Conservation (phyloP, 1,139 yeast species). For the Candida mesenterica region DNA sequence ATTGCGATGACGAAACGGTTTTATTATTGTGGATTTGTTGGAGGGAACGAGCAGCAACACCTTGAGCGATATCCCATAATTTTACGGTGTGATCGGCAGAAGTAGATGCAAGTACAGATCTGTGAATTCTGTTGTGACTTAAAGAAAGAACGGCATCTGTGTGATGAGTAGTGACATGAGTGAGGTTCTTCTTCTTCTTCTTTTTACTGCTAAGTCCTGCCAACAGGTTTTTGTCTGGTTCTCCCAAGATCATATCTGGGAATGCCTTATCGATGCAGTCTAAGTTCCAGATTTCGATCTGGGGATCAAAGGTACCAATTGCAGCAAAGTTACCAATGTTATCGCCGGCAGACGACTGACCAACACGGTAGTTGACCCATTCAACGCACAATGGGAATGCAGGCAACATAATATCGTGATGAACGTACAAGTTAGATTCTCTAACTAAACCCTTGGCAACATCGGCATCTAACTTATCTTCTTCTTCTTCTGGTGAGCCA, state of each 20-base stretch:
- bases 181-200: conserved; percentile 43
- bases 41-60: conserved; percentile 72
- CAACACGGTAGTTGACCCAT: conserved; percentile 81
- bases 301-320: conserved; percentile 95
- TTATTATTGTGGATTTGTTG: conserved; percentile 58
- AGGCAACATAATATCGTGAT: conserved; percentile 95
- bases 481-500: conserved; percentile 57
- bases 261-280: conserved; percentile 91
- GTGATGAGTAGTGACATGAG: conserved; percentile 75
- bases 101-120: conserved; percentile 87
- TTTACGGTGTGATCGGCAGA: conserved; percentile 95
- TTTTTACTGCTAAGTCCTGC: conserved; percentile 46
- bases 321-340: conserved; percentile 90
- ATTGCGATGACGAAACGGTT: conserved; percentile 82
- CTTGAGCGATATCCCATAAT: conserved; percentile 85
- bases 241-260: conserved; percentile 92
- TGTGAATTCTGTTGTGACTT: conserved; percentile 76
- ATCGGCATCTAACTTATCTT: conserved; percentile 60
- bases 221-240: conserved; percentile 53
- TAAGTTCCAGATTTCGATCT: conserved; percentile 94
- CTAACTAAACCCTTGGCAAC: conserved; percentile 69
- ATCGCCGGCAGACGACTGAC: conserved; percentile 28
- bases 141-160: conserved; percentile 91
- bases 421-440: conserved; percentile 80
- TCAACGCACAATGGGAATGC: conserved; percentile 96